Evolutionary conservation across 1,284 basidiomycete species (phyloP), one percentile per base, ranked within the genome.

Genomic region (Gastroboletus turbinatus): DNA sequence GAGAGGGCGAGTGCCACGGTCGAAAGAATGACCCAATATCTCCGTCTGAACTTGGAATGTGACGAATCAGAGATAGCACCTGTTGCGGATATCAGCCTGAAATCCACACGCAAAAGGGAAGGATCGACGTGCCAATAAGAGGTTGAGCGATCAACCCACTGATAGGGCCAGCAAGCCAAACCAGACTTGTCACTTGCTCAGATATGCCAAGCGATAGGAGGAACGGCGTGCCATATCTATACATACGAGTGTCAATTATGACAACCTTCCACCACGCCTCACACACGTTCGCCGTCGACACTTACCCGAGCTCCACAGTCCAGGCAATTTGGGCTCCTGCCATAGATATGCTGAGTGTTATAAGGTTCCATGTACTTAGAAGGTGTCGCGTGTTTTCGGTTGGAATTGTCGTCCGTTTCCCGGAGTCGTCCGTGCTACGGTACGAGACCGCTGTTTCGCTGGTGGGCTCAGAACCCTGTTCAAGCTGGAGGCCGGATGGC

Each of bases 81-180:
- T 93, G 53, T 43, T 13, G 56, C 53, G 59, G 35, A 55, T 33
- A 65, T 67, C 55, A 72, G 66, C 61, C 61, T 63, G 46, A 62
- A 53, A 59, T 60, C 6, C 27, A 57, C 19, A 56, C 55, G 27
- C 52, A 42, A 42, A 48, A 39, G 38, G 25, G 16, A 50, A 17
- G 23, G 30, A 21, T 46, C 19, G 11, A 67, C 80, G 58, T 64
- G 87, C 93, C 96, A 62, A 99, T 96, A 57, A 98, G 80, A 19
- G 96, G 96, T 71, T 99, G 96, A 5, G 94, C 94, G 53, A 99
- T 79, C 46, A 99, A 79, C 8, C 96, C 96, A 55, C 91, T 93
- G 57, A 98, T 90, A 10, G 94, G 94, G 6, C 96, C 97, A 30
- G 96, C 96, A 44, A 99, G 82, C 96, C 96, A 99, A 30, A 99